Evolutionary conservation across 345 rosid genomes (phyloP), one percentile per base, ranked within the genome.

Genomic region (Physaria fendleri): DNA sequence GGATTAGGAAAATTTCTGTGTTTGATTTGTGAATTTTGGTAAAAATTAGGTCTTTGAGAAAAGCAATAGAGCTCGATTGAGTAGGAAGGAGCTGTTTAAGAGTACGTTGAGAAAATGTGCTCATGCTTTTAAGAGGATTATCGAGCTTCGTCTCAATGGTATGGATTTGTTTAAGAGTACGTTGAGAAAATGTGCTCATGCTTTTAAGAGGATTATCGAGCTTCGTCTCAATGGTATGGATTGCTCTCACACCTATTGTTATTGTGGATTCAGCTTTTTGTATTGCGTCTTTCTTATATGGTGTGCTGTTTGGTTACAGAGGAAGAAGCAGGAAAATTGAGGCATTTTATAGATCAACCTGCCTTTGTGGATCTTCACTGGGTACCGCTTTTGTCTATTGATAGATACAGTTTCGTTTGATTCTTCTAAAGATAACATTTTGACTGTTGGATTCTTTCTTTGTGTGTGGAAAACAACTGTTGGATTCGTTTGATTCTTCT

Each of bases 81-180:
- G 69, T 27, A 83, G 95, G 80, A 88, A 86, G 69, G 95, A 88
- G 20, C 72, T 92, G 77, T 88, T 88, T 65, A 88, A 83, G 59
- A 85, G 83, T 72, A 86, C 97, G 21, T 46, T 86, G 73, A 80
- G 72, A 34, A 92, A 92, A 73, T 74, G 79, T 4, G 75, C 77
- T 54, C 64, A 92, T 76, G 95, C 94, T 3, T 92, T 89, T 88
- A 92, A 78, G 57, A 68, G 80, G 46, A 82, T 84, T 49, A 65
- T 51, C 39, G 98, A 92, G 73, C 97, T 88, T 59, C 82, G 78
- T 39, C 89, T 88, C 57, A 47, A 72, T 60, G 96, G 85, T 58
- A n/a, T n/a, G 73, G 99, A 90, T 11, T 70, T 94, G 78, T 90
- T 90, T 74, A 90, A 85, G 64, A 88, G 78, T 61, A 90, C 97